A percentile compares a stretch with the other conserved stretches of the same genome.
These are phyloP conservation scores for Aureobasidium sp. DNA, from an alignment of 2,329 filamentous ascomycete species.

Conservation along the genomic window DNA sequence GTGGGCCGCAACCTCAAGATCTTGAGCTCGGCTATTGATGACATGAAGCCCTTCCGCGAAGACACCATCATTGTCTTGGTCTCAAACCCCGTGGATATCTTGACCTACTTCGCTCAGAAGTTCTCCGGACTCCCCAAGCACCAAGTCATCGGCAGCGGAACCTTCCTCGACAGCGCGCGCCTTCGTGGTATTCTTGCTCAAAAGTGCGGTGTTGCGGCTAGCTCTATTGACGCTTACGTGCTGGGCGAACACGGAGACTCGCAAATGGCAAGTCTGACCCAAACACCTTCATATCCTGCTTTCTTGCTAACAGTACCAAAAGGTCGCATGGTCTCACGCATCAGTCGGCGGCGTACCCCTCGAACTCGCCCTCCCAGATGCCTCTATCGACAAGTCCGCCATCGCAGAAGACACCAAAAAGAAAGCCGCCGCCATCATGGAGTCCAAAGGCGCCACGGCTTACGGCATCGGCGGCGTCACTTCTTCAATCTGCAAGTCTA, in stretches of 20 bases:
- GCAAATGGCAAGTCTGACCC: constrained; percentile 34
- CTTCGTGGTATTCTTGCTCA: constrained; percentile 40
- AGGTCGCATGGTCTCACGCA: constrained; percentile 40
- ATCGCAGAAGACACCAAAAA: constrained; percentile 41
- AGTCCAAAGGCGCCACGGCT: constrained; percentile 44
- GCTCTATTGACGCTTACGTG: constrained; percentile 39
- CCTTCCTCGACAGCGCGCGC: constrained; percentile 47
- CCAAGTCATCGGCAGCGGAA: constrained; percentile 49
- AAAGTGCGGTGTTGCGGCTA: constrained; percentile 33
- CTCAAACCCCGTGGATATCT: constrained; percentile 50
- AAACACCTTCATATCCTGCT: not conserved
- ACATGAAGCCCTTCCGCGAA: constrained; percentile 43
- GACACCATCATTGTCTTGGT: constrained; percentile 47
- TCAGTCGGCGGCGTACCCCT: constrained; percentile 39
- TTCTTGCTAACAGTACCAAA: not conserved
- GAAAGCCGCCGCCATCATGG: constrained; percentile 43
- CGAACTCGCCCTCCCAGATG: constrained; percentile 25
- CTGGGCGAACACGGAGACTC: constrained; percentile 45
- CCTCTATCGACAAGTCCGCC: constrained; percentile 27
- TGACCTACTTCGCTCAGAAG: constrained; percentile 45
- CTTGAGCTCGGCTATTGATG: constrained; percentile 40
- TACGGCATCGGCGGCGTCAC: constrained; percentile 46
- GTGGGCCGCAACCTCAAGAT: constrained; percentile 45
- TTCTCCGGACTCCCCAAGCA: constrained; percentile 41
- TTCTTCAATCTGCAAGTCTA: constrained; percentile 44